Conservation (phyloP, 2,329 filamentous ascomycete species). For the Metarhizium sp. region DNA sequence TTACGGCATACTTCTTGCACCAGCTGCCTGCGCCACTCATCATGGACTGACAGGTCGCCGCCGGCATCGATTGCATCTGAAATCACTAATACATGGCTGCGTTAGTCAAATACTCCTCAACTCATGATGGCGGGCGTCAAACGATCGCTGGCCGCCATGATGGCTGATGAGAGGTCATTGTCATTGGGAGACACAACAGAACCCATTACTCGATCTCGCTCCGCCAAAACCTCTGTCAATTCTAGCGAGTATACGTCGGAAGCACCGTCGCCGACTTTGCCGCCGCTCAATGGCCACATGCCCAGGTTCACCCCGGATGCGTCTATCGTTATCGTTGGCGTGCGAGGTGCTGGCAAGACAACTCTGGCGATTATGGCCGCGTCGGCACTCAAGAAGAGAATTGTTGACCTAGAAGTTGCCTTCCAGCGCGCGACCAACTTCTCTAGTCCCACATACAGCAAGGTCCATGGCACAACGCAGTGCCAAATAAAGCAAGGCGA, state of each 20-base stretch:
- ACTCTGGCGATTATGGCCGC: constrained; percentile 69
- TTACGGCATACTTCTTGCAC: not conserved
- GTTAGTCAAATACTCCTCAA: not conserved
- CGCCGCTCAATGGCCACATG: constrained; percentile 18
- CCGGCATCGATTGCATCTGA: not conserved
- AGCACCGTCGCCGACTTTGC: constrained; percentile 15
- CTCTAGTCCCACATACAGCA: constrained; percentile 54
- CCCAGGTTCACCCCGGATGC: constrained; percentile 47
- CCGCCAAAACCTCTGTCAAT: not conserved
- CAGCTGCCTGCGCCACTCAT: no score
- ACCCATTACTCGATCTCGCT: not conserved
- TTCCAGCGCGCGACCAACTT: constrained; percentile 57
- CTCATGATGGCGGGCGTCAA: constrained; percentile 28
- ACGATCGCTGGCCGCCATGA: constrained; percentile 26
- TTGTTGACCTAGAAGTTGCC: constrained; percentile 59
- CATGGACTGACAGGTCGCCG: no score
- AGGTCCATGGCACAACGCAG: constrained; percentile 48
- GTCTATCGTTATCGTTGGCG: constrained; percentile 64
- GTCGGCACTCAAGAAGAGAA: constrained; percentile 55
- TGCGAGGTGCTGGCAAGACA: constrained; percentile 66
- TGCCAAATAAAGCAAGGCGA: constrained; percentile 56
- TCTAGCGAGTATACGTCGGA: constrained; percentile 8
- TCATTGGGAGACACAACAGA: constrained; percentile 7
- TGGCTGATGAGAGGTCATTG: constrained; percentile 16
- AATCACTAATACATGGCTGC: not conserved